phyloP scores from a whole-genome alignment of 805 yeast genomes.

The Scheffersomyces spartinae region DNA sequence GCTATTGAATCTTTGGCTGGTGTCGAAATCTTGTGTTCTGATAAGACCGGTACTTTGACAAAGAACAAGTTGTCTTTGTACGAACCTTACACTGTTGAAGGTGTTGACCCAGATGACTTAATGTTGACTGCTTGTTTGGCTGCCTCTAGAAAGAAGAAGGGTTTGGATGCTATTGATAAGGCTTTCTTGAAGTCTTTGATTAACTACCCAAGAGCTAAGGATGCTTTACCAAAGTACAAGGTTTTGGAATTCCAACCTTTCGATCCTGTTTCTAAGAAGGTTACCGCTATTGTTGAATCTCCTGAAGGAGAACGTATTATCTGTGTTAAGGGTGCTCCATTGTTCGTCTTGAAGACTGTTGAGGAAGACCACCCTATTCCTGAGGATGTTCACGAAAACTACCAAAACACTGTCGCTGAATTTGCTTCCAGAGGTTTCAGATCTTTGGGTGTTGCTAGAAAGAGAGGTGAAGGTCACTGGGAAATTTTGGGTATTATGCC shows the following conservation, averaged over 20 bases:
- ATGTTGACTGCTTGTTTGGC: conserved; percentile 97
- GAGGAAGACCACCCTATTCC: conserved; percentile 96
- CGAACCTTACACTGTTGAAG: conserved; percentile 96
- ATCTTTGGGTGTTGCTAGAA: conserved; percentile 97
- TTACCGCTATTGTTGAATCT: conserved; percentile 87
- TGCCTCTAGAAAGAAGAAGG: conserved; percentile 96
- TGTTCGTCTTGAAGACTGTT: conserved; percentile 91
- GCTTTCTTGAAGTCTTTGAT: conserved; percentile 90
- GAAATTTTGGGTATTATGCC: conserved; percentile 97
- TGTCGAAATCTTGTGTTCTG: conserved; percentile 96
- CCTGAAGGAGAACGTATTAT: conserved; percentile 92
- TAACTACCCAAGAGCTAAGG: conserved; percentile 84
- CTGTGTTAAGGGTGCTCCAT: conserved; percentile 98
- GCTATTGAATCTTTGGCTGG: conserved; percentile 97
- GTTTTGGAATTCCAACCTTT: conserved; percentile 93
- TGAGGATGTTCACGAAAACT: conserved; percentile 86
- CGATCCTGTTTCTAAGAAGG: conserved; percentile 96
- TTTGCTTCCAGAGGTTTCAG: conserved; percentile 98
- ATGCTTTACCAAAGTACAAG: conserved; percentile 86
- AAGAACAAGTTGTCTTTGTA: conserved; percentile 92
- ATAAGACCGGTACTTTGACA: conserved; percentile 96
- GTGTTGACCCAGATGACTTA: conserved; percentile 91
- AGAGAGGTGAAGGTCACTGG: conserved; percentile 98
- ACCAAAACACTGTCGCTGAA: conserved; percentile 95
- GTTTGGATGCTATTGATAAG: conserved; percentile 94